These are phyloP conservation scores for Dothistroma septosporum DNA, from an alignment of 2,329 filamentous ascomycete genomes.

Conservation along the genomic window DNA sequence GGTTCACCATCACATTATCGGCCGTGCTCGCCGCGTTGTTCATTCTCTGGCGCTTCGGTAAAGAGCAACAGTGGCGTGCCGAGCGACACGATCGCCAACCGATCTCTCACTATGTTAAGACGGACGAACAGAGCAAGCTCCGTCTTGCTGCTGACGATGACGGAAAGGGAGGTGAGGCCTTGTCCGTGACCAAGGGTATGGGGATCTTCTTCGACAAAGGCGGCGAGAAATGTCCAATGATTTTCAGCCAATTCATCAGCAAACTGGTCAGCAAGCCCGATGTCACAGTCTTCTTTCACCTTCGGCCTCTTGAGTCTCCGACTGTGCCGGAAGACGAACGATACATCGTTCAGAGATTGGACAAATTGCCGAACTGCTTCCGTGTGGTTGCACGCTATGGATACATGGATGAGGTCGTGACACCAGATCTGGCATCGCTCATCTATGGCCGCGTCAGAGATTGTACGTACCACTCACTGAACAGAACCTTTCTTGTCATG, in stretches of 20 bases:
- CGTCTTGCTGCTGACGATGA: slow-evolving; percentile 11
- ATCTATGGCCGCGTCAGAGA: slow-evolving; percentile 57
- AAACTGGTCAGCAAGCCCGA: slow-evolving; percentile 67
- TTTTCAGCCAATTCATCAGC: slow-evolving; percentile 68
- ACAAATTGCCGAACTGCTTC: slow-evolving; percentile 59
- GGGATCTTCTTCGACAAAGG: slow-evolving; percentile 78
- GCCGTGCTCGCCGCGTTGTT: slow-evolving; percentile 61
- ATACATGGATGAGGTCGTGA: slow-evolving; percentile 68
- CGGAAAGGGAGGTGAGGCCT: slow-evolving; percentile 30
- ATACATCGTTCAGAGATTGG: slow-evolving; percentile 45
- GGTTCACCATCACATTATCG: slow-evolving; percentile 69
- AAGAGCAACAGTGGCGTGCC: slow-evolving; percentile 70
- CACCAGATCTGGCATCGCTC: slow-evolving; percentile 57
- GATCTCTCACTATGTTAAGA: slow-evolving; percentile 45
- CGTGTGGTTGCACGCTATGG: slow-evolving; percentile 67
- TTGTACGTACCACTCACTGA: neutral
- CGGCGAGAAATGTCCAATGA: slow-evolving; percentile 60
- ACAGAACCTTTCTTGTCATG: neutral
- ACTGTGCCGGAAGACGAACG: slow-evolving; percentile 48
- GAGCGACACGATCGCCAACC: slow-evolving; percentile 60
- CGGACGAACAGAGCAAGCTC: slow-evolving; percentile 28
- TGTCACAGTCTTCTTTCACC: slow-evolving; percentile 69
- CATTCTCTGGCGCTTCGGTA: slow-evolving; percentile 73
- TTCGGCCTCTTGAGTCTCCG: slow-evolving; percentile 60
- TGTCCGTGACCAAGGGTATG: slow-evolving; percentile 50